phyloP scores from a whole-genome alignment of 2,329 filamentous ascomycete species.

The Xylaria sp. region DNA sequence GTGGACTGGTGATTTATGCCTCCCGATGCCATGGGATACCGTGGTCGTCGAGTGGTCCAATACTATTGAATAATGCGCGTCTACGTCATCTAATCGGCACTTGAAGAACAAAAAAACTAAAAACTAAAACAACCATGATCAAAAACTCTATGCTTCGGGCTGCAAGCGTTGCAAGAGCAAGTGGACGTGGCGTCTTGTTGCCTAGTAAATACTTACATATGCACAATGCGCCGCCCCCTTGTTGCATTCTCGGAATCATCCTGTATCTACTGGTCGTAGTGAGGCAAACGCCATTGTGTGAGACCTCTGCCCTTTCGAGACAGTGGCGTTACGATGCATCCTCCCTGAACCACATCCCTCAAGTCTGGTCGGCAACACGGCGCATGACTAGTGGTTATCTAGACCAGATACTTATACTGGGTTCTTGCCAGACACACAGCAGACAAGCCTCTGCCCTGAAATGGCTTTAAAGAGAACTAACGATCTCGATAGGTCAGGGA shows the following conservation, averaged over 20 bases:
- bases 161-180: constrained; percentile 10
- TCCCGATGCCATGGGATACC: constrained; percentile 6
- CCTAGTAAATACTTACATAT: neutral
- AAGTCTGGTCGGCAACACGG: neutral
- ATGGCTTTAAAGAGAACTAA: constrained; percentile 7
- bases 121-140: neutral
- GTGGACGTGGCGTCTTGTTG: constrained; percentile 1
- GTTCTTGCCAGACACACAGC: constrained; percentile 5
- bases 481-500: constrained; percentile 22
- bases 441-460: neutral
- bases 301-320: constrained; percentile 17
- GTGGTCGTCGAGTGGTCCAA: neutral
- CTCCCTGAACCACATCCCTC: constrained; percentile 15
- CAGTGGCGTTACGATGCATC: constrained; percentile 17
- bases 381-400: neutral
- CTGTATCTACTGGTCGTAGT: constrained; percentile 12
- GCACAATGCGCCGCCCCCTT: constrained; percentile 13
- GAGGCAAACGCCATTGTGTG: constrained; percentile 14
- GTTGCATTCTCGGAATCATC: constrained; percentile 7
- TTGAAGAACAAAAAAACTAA: no score
- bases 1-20: constrained; percentile 17
- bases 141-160: constrained; percentile 16
- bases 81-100: constrained; percentile 23
- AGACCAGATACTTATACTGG: neutral
- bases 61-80: neutral